Base-by-base conservation (phyloP, 2,329 filamentous ascomycete species). In the Didymellaceae sp. region DNA sequence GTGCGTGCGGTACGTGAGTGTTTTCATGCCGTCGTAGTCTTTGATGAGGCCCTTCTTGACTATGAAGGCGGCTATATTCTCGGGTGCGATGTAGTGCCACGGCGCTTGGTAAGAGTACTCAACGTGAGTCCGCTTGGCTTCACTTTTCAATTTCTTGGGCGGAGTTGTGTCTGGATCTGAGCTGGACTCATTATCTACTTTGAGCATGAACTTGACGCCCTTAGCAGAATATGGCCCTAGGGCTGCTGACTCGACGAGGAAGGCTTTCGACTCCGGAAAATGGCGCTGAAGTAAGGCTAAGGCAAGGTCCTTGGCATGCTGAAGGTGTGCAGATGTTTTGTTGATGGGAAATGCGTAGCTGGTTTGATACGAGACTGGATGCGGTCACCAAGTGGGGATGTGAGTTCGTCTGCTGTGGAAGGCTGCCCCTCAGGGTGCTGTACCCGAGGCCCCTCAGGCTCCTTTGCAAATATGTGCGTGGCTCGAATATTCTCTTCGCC, bases 281-380 rank as follows among this genome's bases (percentile, higher is more conserved):
- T 66, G 65, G 40, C 66, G 57, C 22, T 52, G 37, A n/a, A 68
- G 58, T 8, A 67, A 24, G 8, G 55, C 45, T 11, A 45, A 26
- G 3, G 53, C 57, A 8, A 70, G 43, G 1, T 47, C 44, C 30
- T 61, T 57, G 28, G 59, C 66, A 20, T 55, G 47, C 16, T 53
- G 39, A 32, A 66, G 55, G 14, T 59, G 63, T 4, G 33, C 25
- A 13, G 54, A 40, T 24, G 34, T 40, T 13, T 24, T 38, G 24
- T 46, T 47, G 16, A 57, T 44, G 3, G 41, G 21, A 34, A 54
- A 16, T 1, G 35, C 16, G 31, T 62, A 64, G 44, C 22, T 51
- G 25, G 22, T 21, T 3, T 40, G 34, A 31, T 61, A 63, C 14
- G 38, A 16, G 39, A 14, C 30, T 55, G 22, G 13, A 67, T 26